Evolutionary conservation across 2,329 filamentous ascomycete species (phyloP), one percentile per base, ranked within the genome.

Genomic region (Clarireedia paspali): DNA sequence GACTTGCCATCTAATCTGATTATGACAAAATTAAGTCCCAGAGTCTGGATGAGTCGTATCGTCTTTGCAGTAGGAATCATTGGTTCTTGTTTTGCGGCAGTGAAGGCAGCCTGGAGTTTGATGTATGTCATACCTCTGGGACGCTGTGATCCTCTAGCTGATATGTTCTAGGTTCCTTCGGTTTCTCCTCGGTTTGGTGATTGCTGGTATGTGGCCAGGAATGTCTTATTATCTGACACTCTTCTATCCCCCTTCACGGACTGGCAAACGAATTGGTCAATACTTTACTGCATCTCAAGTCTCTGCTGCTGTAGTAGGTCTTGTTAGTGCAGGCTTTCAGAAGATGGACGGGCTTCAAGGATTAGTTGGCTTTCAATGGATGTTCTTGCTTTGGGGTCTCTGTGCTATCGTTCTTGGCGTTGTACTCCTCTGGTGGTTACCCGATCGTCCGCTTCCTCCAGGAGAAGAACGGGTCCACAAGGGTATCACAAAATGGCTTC

Each of bases 161-260:
- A 63, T 23, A 2, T 17, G 6, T 7, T 5, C 3, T 46, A 81
- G 81, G 63, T 76, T 95, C n/a, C 78, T 96, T 27, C 85, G 91
- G 6, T 85, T 96, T 55, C 77, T 96, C 10, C 81, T 96, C 6
- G 91, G 91, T 48, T 80, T 94, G 14, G 90, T 95, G 24, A 91
- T 91, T 68, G 91, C 91, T 1, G 91, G 91, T 47, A 91, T 96
- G 86, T 96, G 91, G 91, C 91, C 91, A 0, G 91, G 91, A 50
- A 95, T 96, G 91, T 83, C 89, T 9, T 94, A 94, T 70, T 96
- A 95, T 67, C 77, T 96, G 47, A 95, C 91, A 0, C 78, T 95
- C 6, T 96, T 95, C 75, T 96, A 96, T 67, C 91, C 91, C 6
- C 90, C 91, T 0, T 89, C 88, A 5, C 81, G 88, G 12, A 94